Base-by-base conservation (phyloP, 208 protist genomes). In the Spongospora subterranea region DNA sequence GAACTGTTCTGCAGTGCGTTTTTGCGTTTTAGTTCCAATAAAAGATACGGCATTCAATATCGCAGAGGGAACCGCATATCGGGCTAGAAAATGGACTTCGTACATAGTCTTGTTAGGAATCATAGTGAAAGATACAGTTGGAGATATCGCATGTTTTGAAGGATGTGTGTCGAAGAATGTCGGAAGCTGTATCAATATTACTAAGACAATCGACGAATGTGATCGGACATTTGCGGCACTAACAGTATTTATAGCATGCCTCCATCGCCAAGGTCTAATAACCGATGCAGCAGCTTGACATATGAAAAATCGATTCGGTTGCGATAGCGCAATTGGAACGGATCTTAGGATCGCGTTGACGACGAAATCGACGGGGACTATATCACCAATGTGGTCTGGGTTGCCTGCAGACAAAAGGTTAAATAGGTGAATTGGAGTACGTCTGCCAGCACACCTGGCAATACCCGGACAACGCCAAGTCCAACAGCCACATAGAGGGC, bases 331-430 rank as follows among this genome's bases (percentile, higher is more conserved):
- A 35, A 13, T n/a, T 45, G 71, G 71, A 82, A 82, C 13, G 35
- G 71, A 35, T 35, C 6, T 20, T 20, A 82, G 17, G 13, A 82
- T 35, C 13, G 35, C 71, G n/a, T 82, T 82, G 13, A 82, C 71
- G 40, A 82, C 71, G n/a, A 82, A 82, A 82, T 82, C 71, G 35
- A 82, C 71, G 17, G 71, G 71, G 35, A 82, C 71, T 20, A 82
- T 43, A 43, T 82, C 71, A 20, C 71, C 71, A 20, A 82, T 82
- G 35, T 82, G 71, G 40, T 35, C 40, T 20, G 71, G 35, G 13
- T 82, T 82, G 71, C 71, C 71, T 82, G 40, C 13, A 35, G 35
- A 39, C n/a, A 39, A 13, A 82, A 43, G n/a, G 6, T 45, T 20
- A 39, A 20, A 39, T n/a, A 82, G 35, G 35, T 82, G 17, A 13